phyloP scores from a whole-genome alignment of 176 grass and related monocot species.

The Bonia amplexicaulis region DNA sequence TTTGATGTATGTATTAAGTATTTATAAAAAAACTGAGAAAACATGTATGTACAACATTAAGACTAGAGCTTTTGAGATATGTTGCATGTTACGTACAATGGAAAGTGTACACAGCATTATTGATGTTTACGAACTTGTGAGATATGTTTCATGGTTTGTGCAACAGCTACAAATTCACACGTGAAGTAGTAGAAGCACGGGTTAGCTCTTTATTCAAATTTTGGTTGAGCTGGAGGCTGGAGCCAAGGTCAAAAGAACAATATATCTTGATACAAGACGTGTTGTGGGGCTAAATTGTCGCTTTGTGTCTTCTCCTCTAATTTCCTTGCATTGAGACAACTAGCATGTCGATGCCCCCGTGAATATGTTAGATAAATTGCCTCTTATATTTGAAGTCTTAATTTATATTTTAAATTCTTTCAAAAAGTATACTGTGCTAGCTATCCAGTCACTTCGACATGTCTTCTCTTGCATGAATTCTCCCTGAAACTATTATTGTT shows the following conservation, averaged over 20 bases:
- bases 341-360: not conserved
- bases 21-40: too few relatives aligned
- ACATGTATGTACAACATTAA: not conserved
- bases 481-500: not conserved
- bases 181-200: not conserved
- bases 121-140: not conserved
- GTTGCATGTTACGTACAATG: not conserved
- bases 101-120: not conserved
- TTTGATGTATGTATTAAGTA: too few relatives aligned
- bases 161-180: slow-evolving; percentile 3
- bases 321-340: not conserved
- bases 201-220: not conserved
- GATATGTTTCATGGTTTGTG: not conserved
- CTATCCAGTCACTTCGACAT: not conserved
- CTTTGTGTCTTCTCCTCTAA: not conserved
- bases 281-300: not conserved
- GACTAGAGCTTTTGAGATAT: not conserved
- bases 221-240: not conserved
- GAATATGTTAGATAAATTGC: not conserved
- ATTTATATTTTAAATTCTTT: not conserved
- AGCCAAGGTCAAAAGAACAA: not conserved
- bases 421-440: not conserved
- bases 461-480: not conserved
- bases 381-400: not conserved
- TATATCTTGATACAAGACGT: not conserved